Evolutionary conservation across 179 eudicot species (phyloP).

Genomic region (Beta corolliflora): DNA sequence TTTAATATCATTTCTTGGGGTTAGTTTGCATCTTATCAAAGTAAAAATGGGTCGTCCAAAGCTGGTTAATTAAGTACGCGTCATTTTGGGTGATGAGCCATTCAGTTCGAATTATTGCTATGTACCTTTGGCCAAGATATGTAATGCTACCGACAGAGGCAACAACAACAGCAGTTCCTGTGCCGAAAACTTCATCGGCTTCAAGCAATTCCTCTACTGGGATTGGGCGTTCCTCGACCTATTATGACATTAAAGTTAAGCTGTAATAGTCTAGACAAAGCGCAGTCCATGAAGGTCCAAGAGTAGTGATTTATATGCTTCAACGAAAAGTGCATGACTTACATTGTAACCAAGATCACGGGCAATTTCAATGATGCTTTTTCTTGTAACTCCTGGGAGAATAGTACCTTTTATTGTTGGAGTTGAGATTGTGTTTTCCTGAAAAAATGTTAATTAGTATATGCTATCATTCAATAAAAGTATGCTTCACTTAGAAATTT

Average conservation of each 20-base stretch:
- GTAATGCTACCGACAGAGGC: slow-evolving; percentile 73
- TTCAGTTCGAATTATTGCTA: not conserved
- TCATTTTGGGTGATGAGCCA: not conserved
- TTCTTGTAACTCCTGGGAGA: slow-evolving; percentile 42
- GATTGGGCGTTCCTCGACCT: slow-evolving; percentile 73
- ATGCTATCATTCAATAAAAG: not conserved
- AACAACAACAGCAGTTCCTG: slow-evolving; percentile 79
- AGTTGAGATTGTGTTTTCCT: slow-evolving; percentile 41
- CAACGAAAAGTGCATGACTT: not conserved
- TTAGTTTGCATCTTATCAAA: not conserved
- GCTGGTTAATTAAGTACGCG: too few species aligned
- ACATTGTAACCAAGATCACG: slow-evolving; percentile 42
- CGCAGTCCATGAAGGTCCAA: not conserved
- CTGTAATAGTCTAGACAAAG: not conserved
- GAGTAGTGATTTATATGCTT: not conserved
- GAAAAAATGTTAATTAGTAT: not conserved
- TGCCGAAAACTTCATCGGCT: slow-evolving; percentile 88
- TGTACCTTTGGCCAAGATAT: slow-evolving; percentile 57
- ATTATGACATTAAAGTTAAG: not conserved
- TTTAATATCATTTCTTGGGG: not conserved
- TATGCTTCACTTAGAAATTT: not conserved
- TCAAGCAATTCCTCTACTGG: slow-evolving; percentile 60
- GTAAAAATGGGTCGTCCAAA: too few species aligned
- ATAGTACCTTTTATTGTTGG: slow-evolving; percentile 42
- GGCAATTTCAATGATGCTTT: slow-evolving; percentile 42